These are phyloP conservation scores for Purpureocillium takamizusanense DNA, from an alignment of 2,329 filamentous ascomycete species.

Conservation along the genomic window DNA sequence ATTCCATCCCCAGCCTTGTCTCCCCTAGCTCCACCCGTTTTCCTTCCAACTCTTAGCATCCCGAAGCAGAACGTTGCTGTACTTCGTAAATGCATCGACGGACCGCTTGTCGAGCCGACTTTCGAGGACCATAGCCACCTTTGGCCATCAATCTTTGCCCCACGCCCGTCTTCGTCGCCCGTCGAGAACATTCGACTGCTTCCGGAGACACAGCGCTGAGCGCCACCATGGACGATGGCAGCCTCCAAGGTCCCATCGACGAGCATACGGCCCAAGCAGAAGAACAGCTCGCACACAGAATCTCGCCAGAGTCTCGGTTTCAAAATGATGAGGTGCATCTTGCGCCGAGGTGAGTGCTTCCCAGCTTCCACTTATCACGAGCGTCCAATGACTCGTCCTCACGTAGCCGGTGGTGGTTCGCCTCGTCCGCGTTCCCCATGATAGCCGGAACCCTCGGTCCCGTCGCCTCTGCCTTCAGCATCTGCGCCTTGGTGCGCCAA, in stretches of 20 bases:
- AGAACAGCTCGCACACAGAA: conserved; percentile 10
- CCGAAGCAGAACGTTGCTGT: too few relatives aligned
- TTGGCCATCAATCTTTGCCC: too few relatives aligned
- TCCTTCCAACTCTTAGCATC: too few relatives aligned
- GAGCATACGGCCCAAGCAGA: conserved; percentile 20
- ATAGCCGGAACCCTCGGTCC: conserved; percentile 78
- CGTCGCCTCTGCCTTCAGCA: conserved; percentile 78
- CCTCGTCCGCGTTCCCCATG: conserved; percentile 61
- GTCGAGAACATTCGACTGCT: too few relatives aligned
- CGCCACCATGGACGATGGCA: conserved; percentile 32
- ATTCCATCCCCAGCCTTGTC: too few relatives aligned
- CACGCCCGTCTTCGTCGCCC: too few relatives aligned
- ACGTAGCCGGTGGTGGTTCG: conserved; percentile 52
- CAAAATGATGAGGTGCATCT: conserved; percentile 32
- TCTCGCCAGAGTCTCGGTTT: conserved; percentile 15
- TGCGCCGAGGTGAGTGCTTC: conserved; percentile 29
- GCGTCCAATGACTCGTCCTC: background rate
- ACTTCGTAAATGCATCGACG: background rate
- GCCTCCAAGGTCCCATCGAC: conserved; percentile 26
- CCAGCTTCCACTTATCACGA: background rate
- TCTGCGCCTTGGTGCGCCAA: conserved; percentile 71
- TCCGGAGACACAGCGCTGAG: background rate
- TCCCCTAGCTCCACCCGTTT: too few relatives aligned
- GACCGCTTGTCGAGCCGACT: background rate
- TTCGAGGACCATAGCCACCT: background rate